phyloP scores from a whole-genome alignment of 352 stramenopile species.

The Pythium aquatile region DNA sequence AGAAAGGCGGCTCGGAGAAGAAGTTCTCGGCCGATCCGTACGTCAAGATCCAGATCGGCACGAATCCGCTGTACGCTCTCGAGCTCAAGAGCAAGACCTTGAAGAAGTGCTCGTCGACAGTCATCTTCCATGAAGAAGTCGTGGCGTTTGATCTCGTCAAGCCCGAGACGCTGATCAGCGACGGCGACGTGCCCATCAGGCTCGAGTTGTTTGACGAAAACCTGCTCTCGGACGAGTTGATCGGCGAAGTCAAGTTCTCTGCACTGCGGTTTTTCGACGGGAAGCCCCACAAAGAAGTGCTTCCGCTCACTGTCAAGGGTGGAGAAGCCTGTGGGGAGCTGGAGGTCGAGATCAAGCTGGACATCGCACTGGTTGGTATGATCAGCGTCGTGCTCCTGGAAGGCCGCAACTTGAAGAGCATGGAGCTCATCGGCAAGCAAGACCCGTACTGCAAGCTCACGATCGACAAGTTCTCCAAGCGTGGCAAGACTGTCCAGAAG shows the following conservation, averaged over 20 bases:
- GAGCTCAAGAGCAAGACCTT: constrained; percentile 81
- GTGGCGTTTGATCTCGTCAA: constrained; percentile 82
- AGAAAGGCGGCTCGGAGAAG: constrained; percentile 59
- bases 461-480: constrained; percentile 68
- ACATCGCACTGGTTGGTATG: constrained; percentile 82
- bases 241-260: constrained; percentile 69
- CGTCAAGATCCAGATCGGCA: constrained; percentile 76
- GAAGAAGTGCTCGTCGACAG: constrained; percentile 72
- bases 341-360: constrained; percentile 69
- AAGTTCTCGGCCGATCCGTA: constrained; percentile 80
- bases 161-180: constrained; percentile 61
- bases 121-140: constrained; percentile 87
- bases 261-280: constrained; percentile 81
- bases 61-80: constrained; percentile 61
- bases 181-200: constrained; percentile 68
- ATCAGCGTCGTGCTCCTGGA: constrained; percentile 85
- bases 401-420: constrained; percentile 88
- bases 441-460: constrained; percentile 90
- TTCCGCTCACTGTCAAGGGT: constrained; percentile 54
- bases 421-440: constrained; percentile 89
- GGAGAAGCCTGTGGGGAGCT: constrained; percentile 48
- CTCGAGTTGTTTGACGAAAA: constrained; percentile 90
- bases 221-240: constrained; percentile 80
- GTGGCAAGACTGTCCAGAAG: constrained; percentile 68
- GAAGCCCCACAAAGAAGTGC: constrained; percentile 45